Evolutionary conservation across 495 filamentous ascomycete species (phyloP).

Genomic region (Penicillium bialowiezense): DNA sequence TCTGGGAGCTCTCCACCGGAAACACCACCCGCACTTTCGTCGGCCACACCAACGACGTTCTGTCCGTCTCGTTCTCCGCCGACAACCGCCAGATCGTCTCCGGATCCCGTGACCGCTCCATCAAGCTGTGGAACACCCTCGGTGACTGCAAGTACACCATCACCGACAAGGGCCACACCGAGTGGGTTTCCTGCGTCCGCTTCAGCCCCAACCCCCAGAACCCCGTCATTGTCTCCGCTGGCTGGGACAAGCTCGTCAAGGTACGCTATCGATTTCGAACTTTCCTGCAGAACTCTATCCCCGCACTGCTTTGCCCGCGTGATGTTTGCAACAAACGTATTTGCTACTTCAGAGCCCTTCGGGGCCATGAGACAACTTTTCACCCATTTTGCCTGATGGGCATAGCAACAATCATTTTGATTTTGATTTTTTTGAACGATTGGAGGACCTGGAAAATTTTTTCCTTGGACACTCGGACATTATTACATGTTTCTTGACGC

Average conservation of each 20-base stretch:
- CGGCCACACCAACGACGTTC: slow-evolving; percentile 98
- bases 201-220: slow-evolving; percentile 99
- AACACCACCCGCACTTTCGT: slow-evolving; percentile 96
- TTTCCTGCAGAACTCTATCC: neutral
- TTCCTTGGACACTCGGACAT: slow-evolving; percentile 9
- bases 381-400: slow-evolving; percentile 84
- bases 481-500: slow-evolving; percentile 12
- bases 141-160: slow-evolving; percentile 99
- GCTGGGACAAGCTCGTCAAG: slow-evolving; percentile 99
- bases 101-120: slow-evolving; percentile 93
- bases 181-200: slow-evolving; percentile 99
- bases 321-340: slow-evolving; percentile 98
- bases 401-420: slow-evolving; percentile 20
- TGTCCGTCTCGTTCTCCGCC: slow-evolving; percentile 99
- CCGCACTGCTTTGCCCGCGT: slow-evolving; percentile 47
- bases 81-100: slow-evolving; percentile 99
- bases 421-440: slow-evolving; percentile 13
- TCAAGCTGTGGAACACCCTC: slow-evolving; percentile 99
- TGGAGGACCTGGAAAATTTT: slow-evolving; percentile 15
- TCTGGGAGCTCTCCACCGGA: slow-evolving; percentile 97
- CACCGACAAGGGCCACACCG: slow-evolving; percentile 98
- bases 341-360: slow-evolving; percentile 99
- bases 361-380: slow-evolving; percentile 93
- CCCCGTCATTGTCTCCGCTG: slow-evolving; percentile 97
- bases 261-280: slow-evolving; percentile 54